These are phyloP conservation scores for Kwoniella botswanensis DNA, from an alignment of 768 basidiomycete genomes.

Conservation along the genomic window DNA sequence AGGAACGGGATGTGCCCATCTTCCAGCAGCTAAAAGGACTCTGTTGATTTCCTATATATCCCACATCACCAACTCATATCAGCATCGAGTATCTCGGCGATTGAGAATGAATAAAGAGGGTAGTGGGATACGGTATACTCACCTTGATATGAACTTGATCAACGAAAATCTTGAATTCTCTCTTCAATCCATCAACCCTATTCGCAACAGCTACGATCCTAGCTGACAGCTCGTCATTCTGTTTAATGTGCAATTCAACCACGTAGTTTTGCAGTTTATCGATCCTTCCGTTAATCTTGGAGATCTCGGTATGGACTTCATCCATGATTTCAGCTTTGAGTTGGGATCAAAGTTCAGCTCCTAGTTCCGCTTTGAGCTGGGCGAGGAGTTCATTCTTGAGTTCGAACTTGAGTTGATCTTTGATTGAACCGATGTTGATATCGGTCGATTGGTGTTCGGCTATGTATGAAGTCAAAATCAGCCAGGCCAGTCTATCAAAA, in stretches of 20 bases:
- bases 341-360: neutral
- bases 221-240: neutral
- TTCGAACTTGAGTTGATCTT: slow-evolving; percentile 6
- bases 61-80: neutral
- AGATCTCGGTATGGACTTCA: neutral
- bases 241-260: neutral
- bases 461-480: neutral
- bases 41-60: neutral
- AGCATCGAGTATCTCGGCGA: neutral
- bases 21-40: neutral
- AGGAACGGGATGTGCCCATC: slow-evolving; percentile 16
- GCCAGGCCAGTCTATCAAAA: no score
- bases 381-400: slow-evolving; percentile 5
- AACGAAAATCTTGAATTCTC: neutral
- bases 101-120: neutral
- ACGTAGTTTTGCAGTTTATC: neutral
- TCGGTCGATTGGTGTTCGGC: neutral
- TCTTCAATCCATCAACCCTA: neutral
- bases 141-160: slow-evolving; percentile 7
- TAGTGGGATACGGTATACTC: neutral
- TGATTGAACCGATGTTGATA: slow-evolving; percentile 2
- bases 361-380: slow-evolving; percentile 4
- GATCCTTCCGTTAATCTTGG: neutral
- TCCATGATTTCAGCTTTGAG: neutral
- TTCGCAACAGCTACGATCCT: neutral